A percentile compares a stretch with the other conserved stretches of the same genome.
Evolutionary conservation across 257 asterid species (phyloP).

Genomic region (Agastache rugosa): DNA sequence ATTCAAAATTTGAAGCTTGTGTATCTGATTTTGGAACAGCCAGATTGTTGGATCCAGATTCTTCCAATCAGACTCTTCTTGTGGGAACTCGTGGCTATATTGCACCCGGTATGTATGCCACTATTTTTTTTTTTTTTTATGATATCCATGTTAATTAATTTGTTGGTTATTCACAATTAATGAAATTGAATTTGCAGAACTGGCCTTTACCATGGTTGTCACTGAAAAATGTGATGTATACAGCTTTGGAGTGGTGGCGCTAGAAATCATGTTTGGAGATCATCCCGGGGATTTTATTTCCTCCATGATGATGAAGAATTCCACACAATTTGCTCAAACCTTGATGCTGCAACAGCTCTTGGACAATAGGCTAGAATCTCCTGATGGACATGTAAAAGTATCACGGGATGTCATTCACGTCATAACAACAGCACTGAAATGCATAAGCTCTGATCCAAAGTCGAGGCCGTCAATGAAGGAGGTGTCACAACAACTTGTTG

Average conservation of each 20-base stretch:
- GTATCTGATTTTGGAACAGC: conserved; percentile 8
- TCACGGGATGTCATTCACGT: background rate
- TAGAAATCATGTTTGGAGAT: conserved; percentile 38
- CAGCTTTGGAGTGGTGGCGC: conserved; percentile 42
- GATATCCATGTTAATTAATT: no score
- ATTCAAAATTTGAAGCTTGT: conserved; percentile 2
- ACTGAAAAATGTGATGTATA: conserved; percentile 42
- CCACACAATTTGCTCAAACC: background rate
- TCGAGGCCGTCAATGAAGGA: conserved; percentile 27
- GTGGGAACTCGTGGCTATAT: background rate
- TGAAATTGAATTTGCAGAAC: conserved; percentile 24
- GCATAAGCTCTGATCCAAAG: conserved; percentile 20
- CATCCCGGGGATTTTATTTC: conserved; percentile 33
- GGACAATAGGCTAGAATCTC: conserved; percentile 18
- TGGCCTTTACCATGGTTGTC: conserved; percentile 40
- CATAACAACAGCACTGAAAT: background rate
- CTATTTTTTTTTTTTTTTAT: no score
- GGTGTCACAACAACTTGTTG: background rate
- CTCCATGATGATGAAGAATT: background rate
- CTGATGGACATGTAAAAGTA: background rate
- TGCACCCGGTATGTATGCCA: background rate
- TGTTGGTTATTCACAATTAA: background rate
- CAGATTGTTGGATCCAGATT: background rate
- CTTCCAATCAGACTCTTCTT: background rate
- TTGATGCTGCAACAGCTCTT: background rate